Evolutionary conservation across 345 rosid species (phyloP).

Genomic region (thale cress (Arabidopsis thaliana)): DNA sequence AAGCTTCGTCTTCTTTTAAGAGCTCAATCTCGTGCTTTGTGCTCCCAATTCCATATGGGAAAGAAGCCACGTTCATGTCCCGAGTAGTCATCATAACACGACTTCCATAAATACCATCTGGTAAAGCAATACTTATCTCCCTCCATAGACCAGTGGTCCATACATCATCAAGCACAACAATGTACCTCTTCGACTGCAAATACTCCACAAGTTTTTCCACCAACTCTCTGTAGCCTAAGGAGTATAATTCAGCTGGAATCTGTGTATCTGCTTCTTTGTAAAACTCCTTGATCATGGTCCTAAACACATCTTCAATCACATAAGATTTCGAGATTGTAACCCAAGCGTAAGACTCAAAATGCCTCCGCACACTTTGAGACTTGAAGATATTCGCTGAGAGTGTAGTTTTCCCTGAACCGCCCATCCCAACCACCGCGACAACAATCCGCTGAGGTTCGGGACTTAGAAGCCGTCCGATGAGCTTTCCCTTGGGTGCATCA

Average conservation of each 20-base stretch:
- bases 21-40: constrained; percentile 38
- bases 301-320: constrained; percentile 47
- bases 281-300: constrained; percentile 49
- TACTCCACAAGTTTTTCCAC: constrained; percentile 44
- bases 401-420: constrained; percentile 52
- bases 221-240: constrained; percentile 43
- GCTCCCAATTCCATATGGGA: constrained; percentile 39
- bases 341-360: constrained; percentile 50
- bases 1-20: constrained; percentile 39
- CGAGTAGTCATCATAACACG: constrained; percentile 49
- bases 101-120: constrained; percentile 43
- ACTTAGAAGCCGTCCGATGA: constrained; percentile 41
- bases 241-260: constrained; percentile 36
- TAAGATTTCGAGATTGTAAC: constrained; percentile 50
- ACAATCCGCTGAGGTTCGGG: constrained; percentile 34
- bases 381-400: constrained; percentile 47
- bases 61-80: constrained; percentile 33
- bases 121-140: constrained; percentile 45
- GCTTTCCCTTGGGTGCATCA: constrained; percentile 31
- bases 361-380: constrained; percentile 33
- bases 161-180: constrained; percentile 50
- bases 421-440: constrained; percentile 51
- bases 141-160: constrained; percentile 46
- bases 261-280: constrained; percentile 36
- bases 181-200: constrained; percentile 43